Evolutionary conservation across 441 rosid genomes (phyloP), one percentile per base, ranked within the genome.

Genomic region (Erodium moschatum): DNA sequence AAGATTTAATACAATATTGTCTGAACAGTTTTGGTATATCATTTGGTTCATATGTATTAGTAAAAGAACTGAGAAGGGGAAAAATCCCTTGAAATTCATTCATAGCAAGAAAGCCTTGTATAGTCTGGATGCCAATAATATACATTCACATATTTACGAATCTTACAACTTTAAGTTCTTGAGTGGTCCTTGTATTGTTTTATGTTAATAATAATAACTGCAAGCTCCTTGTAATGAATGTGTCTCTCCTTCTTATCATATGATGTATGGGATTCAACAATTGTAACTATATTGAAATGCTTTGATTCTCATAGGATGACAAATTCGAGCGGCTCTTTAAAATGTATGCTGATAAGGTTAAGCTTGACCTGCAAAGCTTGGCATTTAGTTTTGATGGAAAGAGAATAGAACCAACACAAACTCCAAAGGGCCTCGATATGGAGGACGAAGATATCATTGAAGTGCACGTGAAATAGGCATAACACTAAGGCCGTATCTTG

Each of bases 401-500:
- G 66, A 86, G 83, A 81, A 75, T 93, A 42, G 76, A 74, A 79
- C 88, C 87, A 24, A 48, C 82, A 1, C 81, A 84, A 15, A 87
- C 95, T n/a, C 98, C 98, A 31, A 75, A 72, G 64, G 72, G 80
- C 74, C 94, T 93, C 52, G 98, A 79, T n/a, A 87, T 93, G 95
- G 97, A 93, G 71, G 95, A 90, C 13, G 79, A 83, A 42, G 98
- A 93, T 80, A 87, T 90, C 50, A 83, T 93, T 72, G 95, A 88
- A 85, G 98, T 89, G 68, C 81, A 82, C 75, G 63, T 65, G 33
- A 89, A 79, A 54, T 54, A 54, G 20, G 21, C 21, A 7, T 54
- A 1, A n/a, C 10, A 4, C 21, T 54, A 19, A 18, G 16, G 48
- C 35, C 29, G 50, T 35, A 35, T 35, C 40, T 35, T 35, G 40